Percentiles rank a stretch among this genome's conserved stretches.
These are phyloP conservation scores for Fagus sylvatica DNA, from an alignment of 306 rosid species.

Conservation along the genomic window DNA sequence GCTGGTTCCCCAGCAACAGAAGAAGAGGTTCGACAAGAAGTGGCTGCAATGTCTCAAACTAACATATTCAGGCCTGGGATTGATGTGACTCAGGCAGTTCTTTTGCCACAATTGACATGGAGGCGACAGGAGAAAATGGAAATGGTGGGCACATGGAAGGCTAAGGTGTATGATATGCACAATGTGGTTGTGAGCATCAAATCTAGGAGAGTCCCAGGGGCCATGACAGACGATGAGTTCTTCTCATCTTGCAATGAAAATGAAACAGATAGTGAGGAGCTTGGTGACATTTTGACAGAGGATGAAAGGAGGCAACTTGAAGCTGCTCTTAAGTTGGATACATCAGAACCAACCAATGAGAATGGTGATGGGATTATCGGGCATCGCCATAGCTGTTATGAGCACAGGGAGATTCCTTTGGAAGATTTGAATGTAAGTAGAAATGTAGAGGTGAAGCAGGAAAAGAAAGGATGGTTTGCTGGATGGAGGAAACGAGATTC, in stretches of 20 bases:
- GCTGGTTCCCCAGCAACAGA: conserved; percentile 84
- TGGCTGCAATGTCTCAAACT: conserved; percentile 91
- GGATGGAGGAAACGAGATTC: conserved; percentile 91
- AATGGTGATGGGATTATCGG: conserved; percentile 59
- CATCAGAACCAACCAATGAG: conserved; percentile 55
- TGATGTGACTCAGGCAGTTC: conserved; percentile 97
- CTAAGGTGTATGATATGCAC: conserved; percentile 97
- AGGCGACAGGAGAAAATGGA: conserved; percentile 92
- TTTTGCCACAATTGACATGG: conserved; percentile 94
- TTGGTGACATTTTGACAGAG: conserved; percentile 79
- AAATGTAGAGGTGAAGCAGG: conserved; percentile 71
- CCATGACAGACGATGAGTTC: conserved; percentile 91
- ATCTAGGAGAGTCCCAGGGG: conserved; percentile 95
- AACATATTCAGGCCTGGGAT: conserved; percentile 95
- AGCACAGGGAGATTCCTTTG: conserved; percentile 67
- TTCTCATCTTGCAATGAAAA: conserved; percentile 80
- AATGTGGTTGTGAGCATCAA: conserved; percentile 93
- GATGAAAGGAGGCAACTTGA: conserved; percentile 93
- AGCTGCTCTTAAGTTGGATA: conserved; percentile 77
- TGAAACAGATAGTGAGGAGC: conserved; percentile 79
- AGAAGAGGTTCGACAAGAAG: conserved; percentile 91
- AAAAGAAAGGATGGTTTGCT: conserved; percentile 95
- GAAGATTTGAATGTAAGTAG: conserved; percentile 52
- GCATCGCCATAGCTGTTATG: conserved; percentile 73
- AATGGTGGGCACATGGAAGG: conserved; percentile 87